Conservation (phyloP, 1,284 basidiomycete genomes). For the Lignosus rhinocerotis region DNA sequence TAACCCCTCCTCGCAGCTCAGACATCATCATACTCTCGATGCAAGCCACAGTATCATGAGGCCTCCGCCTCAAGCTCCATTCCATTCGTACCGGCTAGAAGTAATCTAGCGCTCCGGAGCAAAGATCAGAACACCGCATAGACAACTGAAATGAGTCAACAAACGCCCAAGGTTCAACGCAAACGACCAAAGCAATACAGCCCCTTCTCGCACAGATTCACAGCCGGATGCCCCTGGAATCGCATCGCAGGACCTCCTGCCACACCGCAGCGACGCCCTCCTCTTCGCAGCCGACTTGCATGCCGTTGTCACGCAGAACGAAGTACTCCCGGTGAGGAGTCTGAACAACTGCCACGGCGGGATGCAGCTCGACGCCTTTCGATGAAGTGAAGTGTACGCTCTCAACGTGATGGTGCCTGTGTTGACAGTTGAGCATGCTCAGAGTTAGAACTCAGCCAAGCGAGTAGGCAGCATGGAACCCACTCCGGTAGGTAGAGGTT, state of each 20-base stretch:
- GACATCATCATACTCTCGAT: no score
- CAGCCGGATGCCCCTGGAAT: slow-evolving; percentile 20
- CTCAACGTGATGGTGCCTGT: slow-evolving; percentile 74
- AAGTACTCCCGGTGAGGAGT: slow-evolving; percentile 67
- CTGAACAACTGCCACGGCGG: slow-evolving; percentile 64
- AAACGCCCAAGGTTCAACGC: not conserved
- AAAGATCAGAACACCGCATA: no score
- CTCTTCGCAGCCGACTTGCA: slow-evolving; percentile 75
- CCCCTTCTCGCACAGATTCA: not conserved
- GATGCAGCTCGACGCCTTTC: slow-evolving; percentile 47
- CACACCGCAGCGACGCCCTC: slow-evolving; percentile 63
- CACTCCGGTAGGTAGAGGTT: slow-evolving; percentile 67
- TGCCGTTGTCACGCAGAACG: slow-evolving; percentile 69
- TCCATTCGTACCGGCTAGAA: no score
- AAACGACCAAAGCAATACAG: not conserved
- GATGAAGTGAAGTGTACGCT: slow-evolving; percentile 61
- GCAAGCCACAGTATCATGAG: no score
- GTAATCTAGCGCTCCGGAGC: no score
- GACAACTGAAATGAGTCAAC: not conserved
- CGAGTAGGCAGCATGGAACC: slow-evolving; percentile 21
- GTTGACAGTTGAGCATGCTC: not conserved
- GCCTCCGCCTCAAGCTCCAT: no score
- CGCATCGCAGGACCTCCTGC: slow-evolving; percentile 60
- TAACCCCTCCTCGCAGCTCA: no score
- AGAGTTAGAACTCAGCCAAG: not conserved